A percentile compares a stretch with the other conserved stretches of the same genome.
Conservation (phyloP, 352 stramenopile species). For the Pythium sp. region DNA sequence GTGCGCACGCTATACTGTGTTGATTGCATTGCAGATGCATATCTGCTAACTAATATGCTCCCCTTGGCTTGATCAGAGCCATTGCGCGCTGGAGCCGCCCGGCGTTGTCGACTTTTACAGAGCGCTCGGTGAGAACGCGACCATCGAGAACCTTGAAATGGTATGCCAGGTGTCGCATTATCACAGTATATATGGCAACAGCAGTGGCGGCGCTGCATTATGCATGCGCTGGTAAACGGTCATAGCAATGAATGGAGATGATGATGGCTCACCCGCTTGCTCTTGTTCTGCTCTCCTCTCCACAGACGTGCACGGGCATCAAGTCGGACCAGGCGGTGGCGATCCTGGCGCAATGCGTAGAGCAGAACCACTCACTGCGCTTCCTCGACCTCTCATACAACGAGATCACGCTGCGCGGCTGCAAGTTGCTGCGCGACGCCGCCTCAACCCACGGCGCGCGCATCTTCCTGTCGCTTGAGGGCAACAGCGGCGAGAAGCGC, state of each 20-base stretch:
- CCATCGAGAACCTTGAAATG: slow-evolving; percentile 53
- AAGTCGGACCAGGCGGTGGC: slow-evolving; percentile 58
- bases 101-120: slow-evolving; percentile 61
- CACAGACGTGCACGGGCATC: slow-evolving; percentile 54
- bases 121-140: slow-evolving; percentile 44
- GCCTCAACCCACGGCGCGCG: slow-evolving; percentile 12
- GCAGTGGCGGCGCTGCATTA: background rate
- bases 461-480: slow-evolving; percentile 35
- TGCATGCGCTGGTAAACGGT: background rate
- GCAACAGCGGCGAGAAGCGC: slow-evolving; percentile 47
- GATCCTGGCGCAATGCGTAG: slow-evolving; percentile 46
- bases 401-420: slow-evolving; percentile 70
- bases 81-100: slow-evolving; percentile 56
- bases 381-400: slow-evolving; percentile 74
- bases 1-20: slow-evolving; percentile 21
- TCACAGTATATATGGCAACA: background rate
- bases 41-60: background rate
- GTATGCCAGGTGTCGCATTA: too few species aligned
- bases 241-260: too few species aligned
- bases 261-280: background rate
- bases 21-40: background rate
- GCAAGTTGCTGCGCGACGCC: slow-evolving; percentile 65
- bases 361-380: slow-evolving; percentile 36
- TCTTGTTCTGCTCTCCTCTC: background rate
- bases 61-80: slow-evolving; percentile 34